Percentiles rank a stretch among this genome's conserved stretches.
These are phyloP conservation scores for Metschnikowia lachancei DNA, from an alignment of 805 yeast species.

Conservation along the genomic window DNA sequence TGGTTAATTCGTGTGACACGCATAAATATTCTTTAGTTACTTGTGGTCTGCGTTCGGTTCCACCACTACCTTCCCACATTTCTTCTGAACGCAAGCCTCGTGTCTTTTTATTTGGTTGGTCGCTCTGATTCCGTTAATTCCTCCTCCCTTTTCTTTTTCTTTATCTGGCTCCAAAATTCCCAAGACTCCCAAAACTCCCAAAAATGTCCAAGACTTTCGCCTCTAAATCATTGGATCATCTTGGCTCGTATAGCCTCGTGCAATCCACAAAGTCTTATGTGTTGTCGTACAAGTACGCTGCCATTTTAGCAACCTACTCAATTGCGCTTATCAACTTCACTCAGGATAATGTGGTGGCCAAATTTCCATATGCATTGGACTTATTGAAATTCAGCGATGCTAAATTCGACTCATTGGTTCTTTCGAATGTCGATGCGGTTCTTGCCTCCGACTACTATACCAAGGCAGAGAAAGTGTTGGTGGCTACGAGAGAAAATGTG, in stretches of 20 bases:
- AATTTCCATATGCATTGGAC: slow-evolving; percentile 20
- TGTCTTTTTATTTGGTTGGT: background rate
- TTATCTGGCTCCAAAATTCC: slow-evolving; percentile 1
- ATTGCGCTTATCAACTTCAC: slow-evolving; percentile 23
- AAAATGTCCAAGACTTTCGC: slow-evolving; percentile 26
- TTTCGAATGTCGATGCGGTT: slow-evolving; percentile 23
- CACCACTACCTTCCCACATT: slow-evolving; percentile 6
- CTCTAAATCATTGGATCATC: slow-evolving; percentile 34
- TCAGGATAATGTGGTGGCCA: slow-evolving; percentile 24
- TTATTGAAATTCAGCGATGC: slow-evolving; percentile 24
- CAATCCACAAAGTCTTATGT: slow-evolving; percentile 21
- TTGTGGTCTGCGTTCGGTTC: background rate
- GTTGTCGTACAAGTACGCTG: slow-evolving; percentile 27
- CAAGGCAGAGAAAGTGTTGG: slow-evolving; percentile 9
- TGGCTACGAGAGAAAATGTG: slow-evolving; percentile 11
- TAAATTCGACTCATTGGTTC: slow-evolving; percentile 24
- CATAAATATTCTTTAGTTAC: background rate
- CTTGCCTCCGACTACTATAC: slow-evolving; percentile 14
- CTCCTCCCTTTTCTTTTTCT: slow-evolving; percentile 2
- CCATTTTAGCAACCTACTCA: slow-evolving; percentile 24
- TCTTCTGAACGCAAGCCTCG: background rate
- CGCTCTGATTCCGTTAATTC: background rate
- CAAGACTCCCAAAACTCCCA: background rate
- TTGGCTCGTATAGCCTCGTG: slow-evolving; percentile 33
- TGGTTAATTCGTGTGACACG: background rate